Conservation (phyloP, 2,329 filamentous ascomycete genomes). For the Westerdykella sp. region DNA sequence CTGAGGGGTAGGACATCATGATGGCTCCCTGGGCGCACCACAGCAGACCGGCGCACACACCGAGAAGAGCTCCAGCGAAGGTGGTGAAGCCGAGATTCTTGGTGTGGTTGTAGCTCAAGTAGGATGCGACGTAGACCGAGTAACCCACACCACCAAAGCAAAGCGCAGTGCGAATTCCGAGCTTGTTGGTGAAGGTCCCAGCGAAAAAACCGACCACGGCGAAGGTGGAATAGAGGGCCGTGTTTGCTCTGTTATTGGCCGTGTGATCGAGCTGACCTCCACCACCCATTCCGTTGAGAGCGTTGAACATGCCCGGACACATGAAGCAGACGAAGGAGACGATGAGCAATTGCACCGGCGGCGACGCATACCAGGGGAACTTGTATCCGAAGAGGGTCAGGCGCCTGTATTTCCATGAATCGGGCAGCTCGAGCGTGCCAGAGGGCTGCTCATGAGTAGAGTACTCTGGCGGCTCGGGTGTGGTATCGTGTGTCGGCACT, state of each 20-base stretch:
- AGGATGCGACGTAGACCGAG: slow-evolving; percentile 64
- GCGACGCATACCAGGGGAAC: slow-evolving; percentile 47
- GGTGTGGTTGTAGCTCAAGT: slow-evolving; percentile 65
- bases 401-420: slow-evolving; percentile 45
- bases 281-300: slow-evolving; percentile 47
- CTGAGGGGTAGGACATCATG: slow-evolving; percentile 84
- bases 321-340: slow-evolving; percentile 50
- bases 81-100: slow-evolving; percentile 63
- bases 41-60: slow-evolving; percentile 70
- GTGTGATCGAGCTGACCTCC: slow-evolving; percentile 44
- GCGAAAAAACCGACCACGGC: slow-evolving; percentile 59
- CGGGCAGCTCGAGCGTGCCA: slow-evolving; percentile 32
- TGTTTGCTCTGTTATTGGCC: slow-evolving; percentile 61
- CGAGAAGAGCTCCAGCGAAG: slow-evolving; percentile 70
- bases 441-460: slow-evolving; percentile 25
- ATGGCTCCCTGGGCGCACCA: slow-evolving; percentile 81
- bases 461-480: slow-evolving; percentile 17
- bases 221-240: slow-evolving; percentile 67
- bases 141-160: slow-evolving; percentile 71
- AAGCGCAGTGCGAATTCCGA: slow-evolving; percentile 64
- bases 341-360: slow-evolving; percentile 44
- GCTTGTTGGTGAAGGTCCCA: slow-evolving; percentile 68
- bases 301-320: slow-evolving; percentile 51
- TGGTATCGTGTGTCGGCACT: slow-evolving; percentile 16
- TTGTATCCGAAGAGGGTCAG: slow-evolving; percentile 37